A percentile compares a stretch with the other conserved stretches of the same genome.
phyloP scores from a whole-genome alignment of 2,329 filamentous ascomycete genomes.

The Ophiostoma australiae region DNA sequence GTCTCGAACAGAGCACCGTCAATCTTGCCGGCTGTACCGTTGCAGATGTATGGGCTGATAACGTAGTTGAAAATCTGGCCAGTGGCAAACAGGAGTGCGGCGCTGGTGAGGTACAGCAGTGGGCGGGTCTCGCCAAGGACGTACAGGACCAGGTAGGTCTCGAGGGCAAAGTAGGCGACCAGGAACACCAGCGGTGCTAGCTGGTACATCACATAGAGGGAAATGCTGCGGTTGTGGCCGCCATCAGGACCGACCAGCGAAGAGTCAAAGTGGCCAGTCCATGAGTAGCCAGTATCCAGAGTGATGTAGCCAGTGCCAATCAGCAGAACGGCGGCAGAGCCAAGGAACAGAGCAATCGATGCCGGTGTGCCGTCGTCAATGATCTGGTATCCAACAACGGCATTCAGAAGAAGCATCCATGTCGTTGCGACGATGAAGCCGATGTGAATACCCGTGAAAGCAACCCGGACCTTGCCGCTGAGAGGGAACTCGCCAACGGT shows the following conservation, averaged over 20 bases:
- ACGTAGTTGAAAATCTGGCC: conserved; percentile 97
- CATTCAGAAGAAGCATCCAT: conserved; percentile 91
- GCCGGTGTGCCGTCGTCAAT: conserved; percentile 87
- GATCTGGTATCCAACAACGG: conserved; percentile 85
- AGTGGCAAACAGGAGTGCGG: conserved; percentile 77
- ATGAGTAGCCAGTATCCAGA: conserved; percentile 83
- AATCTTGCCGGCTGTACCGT: conserved; percentile 75
- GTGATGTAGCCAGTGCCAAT: conserved; percentile 93
- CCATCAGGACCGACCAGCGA: conserved; percentile 50
- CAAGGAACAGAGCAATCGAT: conserved; percentile 69
- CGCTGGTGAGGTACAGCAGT: conserved; percentile 78
- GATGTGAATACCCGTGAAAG: conserved; percentile 84
- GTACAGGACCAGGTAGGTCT: conserved; percentile 74
- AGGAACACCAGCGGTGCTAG: conserved; percentile 83
- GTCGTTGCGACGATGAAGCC: conserved; percentile 81
- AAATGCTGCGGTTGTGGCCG: conserved; percentile 66
- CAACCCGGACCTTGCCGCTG: conserved; percentile 62
- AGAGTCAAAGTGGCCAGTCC: conserved; percentile 71
- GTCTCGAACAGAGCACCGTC: conserved; percentile 92
- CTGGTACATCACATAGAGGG: conserved; percentile 91
- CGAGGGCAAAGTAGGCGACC: conserved; percentile 79
- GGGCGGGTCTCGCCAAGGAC: conserved; percentile 84
- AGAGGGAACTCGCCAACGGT: conserved; percentile 86
- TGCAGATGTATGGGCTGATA: conserved; percentile 84
- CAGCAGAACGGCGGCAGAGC: conserved; percentile 68